Percentiles rank a stretch among this genome's conserved stretches.
Conservation (phyloP, 257 asterid species). For the Solanum arcanum region DNA sequence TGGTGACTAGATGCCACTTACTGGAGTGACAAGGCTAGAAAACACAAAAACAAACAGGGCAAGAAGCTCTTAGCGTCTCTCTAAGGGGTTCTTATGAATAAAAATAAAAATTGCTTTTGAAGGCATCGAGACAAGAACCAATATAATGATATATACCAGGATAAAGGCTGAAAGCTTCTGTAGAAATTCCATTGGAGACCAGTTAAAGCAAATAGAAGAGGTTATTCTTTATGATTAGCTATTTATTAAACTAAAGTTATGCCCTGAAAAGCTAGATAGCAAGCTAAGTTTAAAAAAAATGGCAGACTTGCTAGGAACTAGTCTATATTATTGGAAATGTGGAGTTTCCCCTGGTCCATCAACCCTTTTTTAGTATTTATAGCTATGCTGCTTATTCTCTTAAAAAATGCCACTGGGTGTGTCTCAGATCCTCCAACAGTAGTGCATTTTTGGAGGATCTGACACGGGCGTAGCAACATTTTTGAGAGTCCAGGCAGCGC, state of each 20-base stretch:
- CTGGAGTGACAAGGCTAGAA: neutral
- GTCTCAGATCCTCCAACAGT: neutral
- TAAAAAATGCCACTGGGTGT: neutral
- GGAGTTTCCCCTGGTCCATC: neutral
- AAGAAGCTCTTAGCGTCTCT: neutral
- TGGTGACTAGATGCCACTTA: neutral
- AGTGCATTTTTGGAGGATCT: neutral
- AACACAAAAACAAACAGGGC: neutral
- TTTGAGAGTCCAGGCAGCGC: neutral
- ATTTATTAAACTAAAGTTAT: neutral
- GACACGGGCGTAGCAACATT: neutral
- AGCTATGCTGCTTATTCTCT: neutral
- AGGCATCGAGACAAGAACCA: neutral
- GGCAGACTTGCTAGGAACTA: neutral
- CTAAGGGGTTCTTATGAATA: neutral
- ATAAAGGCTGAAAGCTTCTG: neutral
- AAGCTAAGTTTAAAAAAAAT: neutral
- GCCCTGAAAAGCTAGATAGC: neutral
- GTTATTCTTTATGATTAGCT: neutral
- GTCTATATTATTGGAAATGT: neutral
- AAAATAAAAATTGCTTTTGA: neutral
- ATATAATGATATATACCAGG: neutral
- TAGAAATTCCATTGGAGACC: neutral
- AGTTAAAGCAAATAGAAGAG: neutral
- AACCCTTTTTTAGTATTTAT: neutral